Evolutionary conservation across 1,284 basidiomycete genomes (phyloP).

Genomic region (Jaminaea rosea): DNA sequence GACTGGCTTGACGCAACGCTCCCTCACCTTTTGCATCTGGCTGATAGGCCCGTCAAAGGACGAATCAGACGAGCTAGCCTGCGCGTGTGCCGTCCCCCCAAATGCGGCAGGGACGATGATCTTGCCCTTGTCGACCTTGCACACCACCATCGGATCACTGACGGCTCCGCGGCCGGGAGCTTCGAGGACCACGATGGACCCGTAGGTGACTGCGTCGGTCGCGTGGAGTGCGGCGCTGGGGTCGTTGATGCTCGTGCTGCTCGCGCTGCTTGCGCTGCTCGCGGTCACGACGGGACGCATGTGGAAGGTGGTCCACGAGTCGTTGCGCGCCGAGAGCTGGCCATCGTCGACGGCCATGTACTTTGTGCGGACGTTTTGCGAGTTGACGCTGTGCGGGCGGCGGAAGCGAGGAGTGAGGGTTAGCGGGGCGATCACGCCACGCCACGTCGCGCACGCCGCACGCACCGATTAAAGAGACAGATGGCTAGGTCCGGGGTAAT

Average conservation of each 20-base stretch:
- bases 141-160: constrained; percentile 76
- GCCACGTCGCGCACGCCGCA: too few species aligned
- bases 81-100: background rate
- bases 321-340: constrained; percentile 72
- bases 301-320: constrained; percentile 74
- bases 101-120: background rate
- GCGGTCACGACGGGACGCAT: constrained; percentile 34
- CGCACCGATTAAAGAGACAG: constrained; percentile 85
- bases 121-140: constrained; percentile 78
- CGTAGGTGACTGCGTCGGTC: constrained; percentile 64
- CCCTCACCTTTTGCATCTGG: constrained; percentile 3
- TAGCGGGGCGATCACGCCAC: too few species aligned
- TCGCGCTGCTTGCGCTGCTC: constrained; percentile 56
- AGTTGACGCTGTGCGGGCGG: too few species aligned
- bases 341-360: constrained; percentile 61
- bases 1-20: too few species aligned
- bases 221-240: too few species aligned
- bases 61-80: background rate
- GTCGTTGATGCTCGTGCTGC: too few species aligned
- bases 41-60: background rate
- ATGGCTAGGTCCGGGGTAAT: constrained; percentile 82
- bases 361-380: constrained; percentile 89
- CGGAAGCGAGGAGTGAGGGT: too few species aligned
- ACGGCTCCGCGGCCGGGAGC: constrained; percentile 55
- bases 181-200: constrained; percentile 60